A percentile compares a stretch with the other conserved stretches of the same genome.
Conservation (phyloP, 225 moss, liverwort and hornwort genomes). For the Physcomitrium patens region DNA sequence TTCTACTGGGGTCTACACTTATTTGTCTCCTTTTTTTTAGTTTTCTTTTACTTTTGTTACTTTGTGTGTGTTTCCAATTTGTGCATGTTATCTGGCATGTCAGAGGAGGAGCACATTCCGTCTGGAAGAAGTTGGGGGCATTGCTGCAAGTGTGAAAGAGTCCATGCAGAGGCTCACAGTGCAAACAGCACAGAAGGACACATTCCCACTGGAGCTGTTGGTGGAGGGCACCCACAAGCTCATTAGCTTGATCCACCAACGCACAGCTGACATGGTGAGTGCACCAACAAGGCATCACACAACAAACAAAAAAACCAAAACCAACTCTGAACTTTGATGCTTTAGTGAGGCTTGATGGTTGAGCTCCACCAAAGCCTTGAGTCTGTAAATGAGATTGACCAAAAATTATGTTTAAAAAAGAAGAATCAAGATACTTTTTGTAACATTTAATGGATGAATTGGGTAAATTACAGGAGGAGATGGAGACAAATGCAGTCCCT, state of each 20-base stretch:
- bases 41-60: background rate
- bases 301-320: background rate
- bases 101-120: conserved; percentile 54
- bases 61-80: background rate
- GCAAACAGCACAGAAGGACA: conserved; percentile 60
- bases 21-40: too few species aligned
- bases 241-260: conserved; percentile 79
- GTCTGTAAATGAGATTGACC: too few species aligned
- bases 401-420: too few species aligned
- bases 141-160: conserved; percentile 38
- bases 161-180: conserved; percentile 54
- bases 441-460: too few species aligned
- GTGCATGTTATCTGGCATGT: background rate
- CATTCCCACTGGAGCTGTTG: conserved; percentile 59
- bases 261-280: conserved; percentile 39
- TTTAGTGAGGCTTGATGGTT: too few species aligned
- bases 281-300: background rate
- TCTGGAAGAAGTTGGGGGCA: conserved; percentile 40
- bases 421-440: too few species aligned
- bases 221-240: conserved; percentile 76
- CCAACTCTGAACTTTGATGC: background rate
- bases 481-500: conserved; percentile 14
- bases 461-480: conserved; percentile 18
- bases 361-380: too few species aligned
- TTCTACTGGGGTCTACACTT: background rate